Evolutionary conservation across 1,284 basidiomycete genomes (phyloP).

Genomic region (Xerocomus cyaneibrunnescens): DNA sequence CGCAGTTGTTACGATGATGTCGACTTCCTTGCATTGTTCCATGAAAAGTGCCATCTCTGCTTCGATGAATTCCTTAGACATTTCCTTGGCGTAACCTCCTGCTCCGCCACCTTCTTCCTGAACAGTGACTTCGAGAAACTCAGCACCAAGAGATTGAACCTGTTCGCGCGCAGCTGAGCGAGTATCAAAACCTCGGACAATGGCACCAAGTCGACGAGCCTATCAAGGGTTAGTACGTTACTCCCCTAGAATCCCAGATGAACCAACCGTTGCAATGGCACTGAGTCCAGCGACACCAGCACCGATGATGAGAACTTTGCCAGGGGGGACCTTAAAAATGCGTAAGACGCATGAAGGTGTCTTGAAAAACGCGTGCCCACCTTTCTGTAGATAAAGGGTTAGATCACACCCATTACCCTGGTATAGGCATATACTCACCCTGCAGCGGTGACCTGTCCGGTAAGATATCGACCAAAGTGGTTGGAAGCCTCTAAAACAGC

Average conservation of each 20-base stretch:
- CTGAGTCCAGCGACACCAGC: constrained; percentile 84
- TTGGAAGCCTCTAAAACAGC: constrained; percentile 86
- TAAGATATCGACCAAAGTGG: constrained; percentile 83
- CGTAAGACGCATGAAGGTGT: constrained; percentile 19
- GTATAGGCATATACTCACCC: constrained; percentile 50
- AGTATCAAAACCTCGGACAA: constrained; percentile 84
- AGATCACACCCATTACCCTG: constrained; percentile 6
- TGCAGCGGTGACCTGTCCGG: constrained; percentile 86
- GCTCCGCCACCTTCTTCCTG: constrained; percentile 77
- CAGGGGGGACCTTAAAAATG: constrained; percentile 67
- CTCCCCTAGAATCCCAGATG: background rate
- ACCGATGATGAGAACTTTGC: constrained; percentile 83
- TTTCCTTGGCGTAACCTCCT: constrained; percentile 87
- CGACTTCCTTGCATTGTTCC: constrained; percentile 83
- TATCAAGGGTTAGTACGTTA: constrained; percentile 28
- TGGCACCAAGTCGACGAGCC: constrained; percentile 79
- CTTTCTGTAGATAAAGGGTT: constrained; percentile 19
- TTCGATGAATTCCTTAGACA: constrained; percentile 87
- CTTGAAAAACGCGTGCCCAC: constrained; percentile 13
- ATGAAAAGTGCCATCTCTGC: constrained; percentile 87
- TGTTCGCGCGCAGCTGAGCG: constrained; percentile 82
- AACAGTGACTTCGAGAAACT: constrained; percentile 77
- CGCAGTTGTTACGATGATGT: constrained; percentile 84
- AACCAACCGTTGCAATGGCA: constrained; percentile 74
- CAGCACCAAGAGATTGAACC: constrained; percentile 82